phyloP scores from a whole-genome alignment of 257 asterid genomes.

The Jacaranda copaia region DNA sequence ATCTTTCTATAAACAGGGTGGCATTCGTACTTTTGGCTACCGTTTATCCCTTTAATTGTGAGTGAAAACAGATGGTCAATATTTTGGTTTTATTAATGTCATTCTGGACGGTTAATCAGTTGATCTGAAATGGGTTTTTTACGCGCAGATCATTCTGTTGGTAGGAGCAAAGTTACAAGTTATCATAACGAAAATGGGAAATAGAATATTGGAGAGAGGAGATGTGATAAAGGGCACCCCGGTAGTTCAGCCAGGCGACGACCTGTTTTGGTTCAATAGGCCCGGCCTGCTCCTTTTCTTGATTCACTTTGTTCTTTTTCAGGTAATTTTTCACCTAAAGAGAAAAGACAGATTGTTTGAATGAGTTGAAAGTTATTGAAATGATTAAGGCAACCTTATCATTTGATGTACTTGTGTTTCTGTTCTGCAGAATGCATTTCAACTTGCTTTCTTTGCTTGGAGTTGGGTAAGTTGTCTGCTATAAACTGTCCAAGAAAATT shows the following conservation, averaged over 20 bases:
- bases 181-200: conserved; percentile 89
- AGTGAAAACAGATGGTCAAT: conserved; percentile 33
- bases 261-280: conserved; percentile 82
- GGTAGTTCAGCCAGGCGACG: conserved; percentile 79
- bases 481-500: not conserved
- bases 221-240: conserved; percentile 81
- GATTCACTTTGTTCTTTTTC: conserved; percentile 80
- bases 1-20: conserved; percentile 62
- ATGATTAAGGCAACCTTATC: conserved; percentile 5
- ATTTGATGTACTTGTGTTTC: not conserved
- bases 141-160: conserved; percentile 64
- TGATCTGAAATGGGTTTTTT: not conserved
- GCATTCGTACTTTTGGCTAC: conserved; percentile 87
- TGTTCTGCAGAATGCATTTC: conserved; percentile 85
- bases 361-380: not conserved
- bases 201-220: conserved; percentile 80
- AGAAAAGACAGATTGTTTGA: no score
- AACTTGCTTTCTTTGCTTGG: conserved; percentile 93
- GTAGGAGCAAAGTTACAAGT: conserved; percentile 90
- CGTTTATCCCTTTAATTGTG: conserved; percentile 81
- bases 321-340: conserved; percentile 43
- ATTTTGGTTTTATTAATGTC: not conserved
- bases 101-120: no score
- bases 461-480: conserved; percentile 64
- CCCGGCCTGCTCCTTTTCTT: conserved; percentile 75